Base-by-base conservation (phyloP, 2,329 filamentous ascomycete genomes). In the Pseudofabraea citricarpa region DNA sequence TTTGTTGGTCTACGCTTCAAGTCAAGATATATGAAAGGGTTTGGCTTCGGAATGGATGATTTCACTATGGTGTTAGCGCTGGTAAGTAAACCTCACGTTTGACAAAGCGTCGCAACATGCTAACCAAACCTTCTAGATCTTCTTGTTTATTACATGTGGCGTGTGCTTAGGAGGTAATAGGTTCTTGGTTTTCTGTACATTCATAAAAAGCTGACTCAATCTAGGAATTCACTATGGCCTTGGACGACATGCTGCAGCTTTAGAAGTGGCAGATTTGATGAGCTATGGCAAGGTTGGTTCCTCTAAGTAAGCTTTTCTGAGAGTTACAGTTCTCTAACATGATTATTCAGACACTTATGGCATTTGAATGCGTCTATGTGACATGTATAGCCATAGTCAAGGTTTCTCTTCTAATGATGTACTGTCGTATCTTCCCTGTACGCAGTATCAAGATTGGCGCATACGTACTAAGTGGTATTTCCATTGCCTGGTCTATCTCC, bases 351-450 rank as follows among this genome's bases (percentile, higher is more conserved):
- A 37, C 35, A 16, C 51, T 63, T 1, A 36, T 63, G 18, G 49
- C 53, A 5, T 60, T 55, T 23, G 60, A 58, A 21, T 56, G 52
- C 41, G 16, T 57, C 24, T 59, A 59, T 37, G 54, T 51, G 24
- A 59, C 54, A 6, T 54, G 48, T 4, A 45, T 63, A 3, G 53
- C 49, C 5, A 36, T 62, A 6, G 55, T 60, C 29, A 66, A 65
- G 37, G 19, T 63, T 1, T 60, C 62, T 9, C 52, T 66, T 22
- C 40, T 66, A 10, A 40, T 59, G 3, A 62, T 66, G 57, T 65
- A 65, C 47, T 40, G 36, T 22, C 58, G 58, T 26, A 58, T 66
- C 29, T 65, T 65, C 45, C 55, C 56, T 3, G 50, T 50, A 6
- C 20, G 35, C 4, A 36, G 12, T 13, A 47, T 52, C 16, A 29